Evolutionary conservation across 495 filamentous ascomycete genomes (phyloP).

Genomic region (Trichoderma asperelloides): DNA sequence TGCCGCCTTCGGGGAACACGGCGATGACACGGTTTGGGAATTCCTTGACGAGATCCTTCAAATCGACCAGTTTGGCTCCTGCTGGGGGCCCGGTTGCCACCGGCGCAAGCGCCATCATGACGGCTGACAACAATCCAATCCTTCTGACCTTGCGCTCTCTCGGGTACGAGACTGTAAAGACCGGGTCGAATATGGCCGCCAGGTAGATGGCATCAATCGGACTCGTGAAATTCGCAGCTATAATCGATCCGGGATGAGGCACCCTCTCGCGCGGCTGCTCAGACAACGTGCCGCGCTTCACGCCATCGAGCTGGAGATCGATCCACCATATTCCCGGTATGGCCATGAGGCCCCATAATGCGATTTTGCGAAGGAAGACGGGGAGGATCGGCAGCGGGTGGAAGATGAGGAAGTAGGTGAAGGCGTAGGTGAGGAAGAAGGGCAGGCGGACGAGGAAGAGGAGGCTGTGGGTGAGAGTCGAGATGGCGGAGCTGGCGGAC

Average conservation of each 20-base stretch:
- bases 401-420: constrained; percentile 69
- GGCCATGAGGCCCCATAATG: constrained; percentile 76
- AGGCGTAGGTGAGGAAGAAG: constrained; percentile 57
- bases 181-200: constrained; percentile 90
- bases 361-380: constrained; percentile 65
- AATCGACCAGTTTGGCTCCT: constrained; percentile 42
- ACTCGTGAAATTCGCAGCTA: constrained; percentile 83
- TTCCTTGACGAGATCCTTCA: constrained; percentile 51
- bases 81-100: constrained; percentile 36
- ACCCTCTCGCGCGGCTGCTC: constrained; percentile 57
- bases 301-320: constrained; percentile 90
- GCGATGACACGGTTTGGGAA: constrained; percentile 69
- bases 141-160: constrained; percentile 59
- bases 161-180: constrained; percentile 82
- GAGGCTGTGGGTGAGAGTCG: constrained; percentile 54
- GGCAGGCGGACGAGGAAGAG: constrained; percentile 77
- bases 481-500: constrained; percentile 47
- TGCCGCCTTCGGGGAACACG: constrained; percentile 86
- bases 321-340: constrained; percentile 96
- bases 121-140: constrained; percentile 65
- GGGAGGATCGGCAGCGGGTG: constrained; percentile 77
- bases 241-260: constrained; percentile 66
- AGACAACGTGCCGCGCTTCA: constrained; percentile 66
- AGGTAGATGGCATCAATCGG: constrained; percentile 92
- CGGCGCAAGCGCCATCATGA: constrained; percentile 64